Conservation (phyloP, 2,329 filamentous ascomycete species). For the Hirsutella rhossiliensis region DNA sequence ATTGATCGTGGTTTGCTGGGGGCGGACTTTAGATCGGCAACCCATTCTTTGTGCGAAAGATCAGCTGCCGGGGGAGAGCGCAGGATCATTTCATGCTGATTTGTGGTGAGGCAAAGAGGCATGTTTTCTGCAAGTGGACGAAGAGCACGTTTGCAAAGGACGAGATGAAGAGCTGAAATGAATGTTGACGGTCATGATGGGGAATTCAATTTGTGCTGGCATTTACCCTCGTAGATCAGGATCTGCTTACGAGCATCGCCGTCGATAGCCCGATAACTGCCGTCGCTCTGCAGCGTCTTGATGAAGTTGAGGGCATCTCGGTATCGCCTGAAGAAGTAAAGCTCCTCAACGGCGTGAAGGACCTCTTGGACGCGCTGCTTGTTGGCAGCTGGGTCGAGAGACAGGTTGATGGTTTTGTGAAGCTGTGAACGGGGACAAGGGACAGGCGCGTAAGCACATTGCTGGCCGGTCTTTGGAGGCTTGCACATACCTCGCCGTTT, state of each 20-base stretch:
- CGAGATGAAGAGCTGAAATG: too few relatives aligned
- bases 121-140: too few relatives aligned
- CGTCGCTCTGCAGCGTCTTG: constrained; percentile 18
- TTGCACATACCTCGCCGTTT: constrained; percentile 34
- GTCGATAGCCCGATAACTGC: constrained; percentile 24
- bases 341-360: constrained; percentile 43
- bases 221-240: constrained; percentile 29
- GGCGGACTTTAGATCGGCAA: too few relatives aligned
- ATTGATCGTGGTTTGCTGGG: too few relatives aligned
- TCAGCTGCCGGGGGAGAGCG: too few relatives aligned
- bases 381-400: constrained; percentile 21
- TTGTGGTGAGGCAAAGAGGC: too few relatives aligned
- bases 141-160: too few relatives aligned
- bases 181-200: neutral
- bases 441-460: neutral
- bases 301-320: constrained; percentile 31
- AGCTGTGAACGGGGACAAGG: constrained; percentile 21
- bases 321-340: constrained; percentile 41
- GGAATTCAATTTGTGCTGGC: constrained; percentile 17
- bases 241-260: constrained; percentile 28
- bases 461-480: neutral
- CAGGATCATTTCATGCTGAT: too few relatives aligned
- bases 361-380: constrained; percentile 39
- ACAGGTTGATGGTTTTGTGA: constrained; percentile 27
- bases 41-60: too few relatives aligned